These are phyloP conservation scores for Eragrostis tef DNA, from an alignment of 202 grass and related monocot species.

Conservation along the genomic window DNA sequence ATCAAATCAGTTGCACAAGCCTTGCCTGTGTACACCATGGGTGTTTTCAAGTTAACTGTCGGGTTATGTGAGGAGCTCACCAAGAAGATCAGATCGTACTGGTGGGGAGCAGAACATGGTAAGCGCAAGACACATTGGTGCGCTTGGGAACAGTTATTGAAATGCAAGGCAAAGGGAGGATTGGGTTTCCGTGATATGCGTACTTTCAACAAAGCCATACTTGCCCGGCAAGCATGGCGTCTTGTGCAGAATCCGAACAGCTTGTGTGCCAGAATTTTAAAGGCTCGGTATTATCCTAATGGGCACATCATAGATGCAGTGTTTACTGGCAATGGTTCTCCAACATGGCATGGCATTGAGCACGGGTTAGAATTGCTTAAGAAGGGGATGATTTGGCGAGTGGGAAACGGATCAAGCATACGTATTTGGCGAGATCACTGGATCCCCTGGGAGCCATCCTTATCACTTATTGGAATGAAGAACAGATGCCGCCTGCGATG, in stretches of 20 bases:
- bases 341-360: no score
- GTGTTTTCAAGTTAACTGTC: neutral
- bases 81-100: neutral
- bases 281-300: neutral
- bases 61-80: neutral
- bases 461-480: no score
- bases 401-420: no score
- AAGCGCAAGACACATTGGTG: neutral
- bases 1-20: neutral
- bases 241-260: neutral
- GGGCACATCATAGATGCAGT: no score
- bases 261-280: neutral
- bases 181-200: neutral
- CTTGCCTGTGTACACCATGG: neutral
- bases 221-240: neutral
- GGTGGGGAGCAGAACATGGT: neutral
- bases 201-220: neutral
- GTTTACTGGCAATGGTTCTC: no score
- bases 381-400: no score
- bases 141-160: neutral
- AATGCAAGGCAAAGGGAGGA: neutral
- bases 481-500: no score
- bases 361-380: no score
- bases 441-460: no score
- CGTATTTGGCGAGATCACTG: no score